Evolutionary conservation across 2,329 filamentous ascomycete species (phyloP).

Genomic region (Nemania bipapillata): DNA sequence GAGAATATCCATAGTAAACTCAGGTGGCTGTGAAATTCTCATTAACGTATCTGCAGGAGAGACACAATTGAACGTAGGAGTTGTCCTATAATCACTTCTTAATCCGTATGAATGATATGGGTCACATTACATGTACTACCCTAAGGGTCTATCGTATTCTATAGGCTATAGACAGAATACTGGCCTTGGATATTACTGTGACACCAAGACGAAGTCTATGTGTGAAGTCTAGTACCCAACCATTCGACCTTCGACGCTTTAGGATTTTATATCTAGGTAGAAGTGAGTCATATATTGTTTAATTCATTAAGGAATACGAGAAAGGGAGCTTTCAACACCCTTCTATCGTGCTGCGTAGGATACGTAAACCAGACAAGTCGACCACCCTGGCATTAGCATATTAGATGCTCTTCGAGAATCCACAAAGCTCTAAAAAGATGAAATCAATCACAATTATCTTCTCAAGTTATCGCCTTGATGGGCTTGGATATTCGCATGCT

Average conservation of each 20-base stretch:
- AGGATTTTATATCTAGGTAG: background rate
- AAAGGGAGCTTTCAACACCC: background rate
- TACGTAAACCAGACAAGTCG: background rate
- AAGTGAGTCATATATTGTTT: background rate
- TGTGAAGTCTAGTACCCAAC: background rate
- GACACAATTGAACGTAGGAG: too few species aligned
- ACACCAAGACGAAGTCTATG: background rate
- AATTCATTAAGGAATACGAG: background rate
- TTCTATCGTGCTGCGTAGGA: background rate
- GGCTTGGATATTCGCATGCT: background rate
- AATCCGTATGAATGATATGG: background rate
- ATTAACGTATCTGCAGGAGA: too few species aligned
- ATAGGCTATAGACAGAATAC: too few species aligned
- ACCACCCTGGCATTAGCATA: background rate
- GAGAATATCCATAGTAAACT: too few species aligned
- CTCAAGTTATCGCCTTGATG: background rate
- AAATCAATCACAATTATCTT: background rate
- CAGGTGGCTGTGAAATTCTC: too few species aligned
- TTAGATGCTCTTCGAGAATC: background rate
- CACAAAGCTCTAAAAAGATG: background rate
- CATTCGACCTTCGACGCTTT: background rate
- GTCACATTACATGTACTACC: background rate
- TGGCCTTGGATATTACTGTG: too few species aligned
- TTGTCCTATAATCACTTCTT: background rate
- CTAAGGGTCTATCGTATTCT: too few species aligned